phyloP scores from a whole-genome alignment of 805 yeast genomes.

The Sungouiozyma intestinalis region DNA sequence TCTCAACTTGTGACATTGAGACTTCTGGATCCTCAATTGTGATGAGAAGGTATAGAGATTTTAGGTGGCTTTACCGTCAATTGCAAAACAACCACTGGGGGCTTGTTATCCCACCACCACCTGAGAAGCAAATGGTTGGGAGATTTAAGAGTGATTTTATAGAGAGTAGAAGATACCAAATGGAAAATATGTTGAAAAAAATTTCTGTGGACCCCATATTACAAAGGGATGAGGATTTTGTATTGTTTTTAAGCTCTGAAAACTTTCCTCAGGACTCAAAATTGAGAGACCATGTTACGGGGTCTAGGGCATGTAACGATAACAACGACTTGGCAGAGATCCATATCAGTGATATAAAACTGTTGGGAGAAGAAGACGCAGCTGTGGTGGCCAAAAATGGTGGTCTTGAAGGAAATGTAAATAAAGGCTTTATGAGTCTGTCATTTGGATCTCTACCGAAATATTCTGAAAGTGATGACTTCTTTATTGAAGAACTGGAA shows the following conservation, averaged over 20 bases:
- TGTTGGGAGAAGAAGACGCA: slow-evolving; percentile 28
- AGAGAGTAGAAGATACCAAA: slow-evolving; percentile 71
- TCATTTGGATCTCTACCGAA: slow-evolving; percentile 62
- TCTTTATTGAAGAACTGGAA: slow-evolving; percentile 56
- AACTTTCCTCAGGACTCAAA: slow-evolving; percentile 60
- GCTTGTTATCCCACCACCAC: slow-evolving; percentile 85
- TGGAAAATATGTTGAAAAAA: slow-evolving; percentile 77
- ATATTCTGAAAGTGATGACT: slow-evolving; percentile 68
- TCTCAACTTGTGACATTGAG: slow-evolving; percentile 39
- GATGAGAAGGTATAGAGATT: slow-evolving; percentile 80
- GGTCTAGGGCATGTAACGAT: slow-evolving; percentile 39
- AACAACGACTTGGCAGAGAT: slow-evolving; percentile 32
- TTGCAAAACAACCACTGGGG: slow-evolving; percentile 84
- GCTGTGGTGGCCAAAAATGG: slow-evolving; percentile 18
- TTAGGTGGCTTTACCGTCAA: slow-evolving; percentile 89
- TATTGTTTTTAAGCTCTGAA: slow-evolving; percentile 65
- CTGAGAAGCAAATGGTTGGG: slow-evolving; percentile 88
- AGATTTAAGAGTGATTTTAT: slow-evolving; percentile 84
- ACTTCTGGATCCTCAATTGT: slow-evolving; percentile 43
- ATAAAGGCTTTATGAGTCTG: slow-evolving; percentile 57
- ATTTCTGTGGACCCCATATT: slow-evolving; percentile 48
- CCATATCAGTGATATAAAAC: slow-evolving; percentile 24
- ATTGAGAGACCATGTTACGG: slow-evolving; percentile 53
- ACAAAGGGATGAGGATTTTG: slow-evolving; percentile 64
- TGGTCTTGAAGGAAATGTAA: slow-evolving; percentile 41